Evolutionary conservation across 1,284 basidiomycete genomes (phyloP).

Genomic region (Dichomitus squalens): DNA sequence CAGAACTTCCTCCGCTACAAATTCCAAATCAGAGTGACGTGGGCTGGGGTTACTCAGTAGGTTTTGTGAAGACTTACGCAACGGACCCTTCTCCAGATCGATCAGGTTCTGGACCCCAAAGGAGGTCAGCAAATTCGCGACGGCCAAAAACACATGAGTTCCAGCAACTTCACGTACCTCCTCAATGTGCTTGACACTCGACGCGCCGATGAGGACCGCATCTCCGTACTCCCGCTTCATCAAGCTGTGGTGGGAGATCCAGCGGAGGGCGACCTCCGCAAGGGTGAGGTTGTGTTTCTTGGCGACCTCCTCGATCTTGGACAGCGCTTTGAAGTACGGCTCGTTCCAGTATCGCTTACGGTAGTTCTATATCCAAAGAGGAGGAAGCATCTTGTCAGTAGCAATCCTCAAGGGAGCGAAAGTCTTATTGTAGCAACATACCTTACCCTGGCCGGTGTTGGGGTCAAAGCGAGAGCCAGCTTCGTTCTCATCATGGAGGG

Average conservation of each 20-base stretch:
- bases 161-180: constrained; percentile 33
- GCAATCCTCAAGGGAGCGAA: too few species aligned
- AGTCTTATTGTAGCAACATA: constrained; percentile 7
- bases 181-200: constrained; percentile 51
- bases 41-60: too few species aligned
- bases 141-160: background rate
- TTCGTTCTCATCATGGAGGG: constrained; percentile 34
- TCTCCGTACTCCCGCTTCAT: constrained; percentile 51
- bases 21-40: background rate
- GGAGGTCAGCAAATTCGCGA: background rate
- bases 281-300: constrained; percentile 45
- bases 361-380: constrained; percentile 25
- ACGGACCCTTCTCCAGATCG: constrained; percentile 59
- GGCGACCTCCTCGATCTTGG: constrained; percentile 40
- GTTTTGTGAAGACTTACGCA: constrained; percentile 40
- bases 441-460: constrained; percentile 33
- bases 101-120: constrained; percentile 42
- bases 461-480: constrained; percentile 44
- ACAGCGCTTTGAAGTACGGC: constrained; percentile 49
- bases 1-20: constrained; percentile 38
- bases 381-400: background rate
- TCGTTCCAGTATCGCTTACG: constrained; percentile 48
- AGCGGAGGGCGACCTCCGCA: constrained; percentile 53
- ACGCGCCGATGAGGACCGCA: constrained; percentile 54
- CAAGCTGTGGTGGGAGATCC: constrained; percentile 54